Base-by-base conservation (phyloP, 805 yeast genomes). In the Myxozyma nipponensis region DNA sequence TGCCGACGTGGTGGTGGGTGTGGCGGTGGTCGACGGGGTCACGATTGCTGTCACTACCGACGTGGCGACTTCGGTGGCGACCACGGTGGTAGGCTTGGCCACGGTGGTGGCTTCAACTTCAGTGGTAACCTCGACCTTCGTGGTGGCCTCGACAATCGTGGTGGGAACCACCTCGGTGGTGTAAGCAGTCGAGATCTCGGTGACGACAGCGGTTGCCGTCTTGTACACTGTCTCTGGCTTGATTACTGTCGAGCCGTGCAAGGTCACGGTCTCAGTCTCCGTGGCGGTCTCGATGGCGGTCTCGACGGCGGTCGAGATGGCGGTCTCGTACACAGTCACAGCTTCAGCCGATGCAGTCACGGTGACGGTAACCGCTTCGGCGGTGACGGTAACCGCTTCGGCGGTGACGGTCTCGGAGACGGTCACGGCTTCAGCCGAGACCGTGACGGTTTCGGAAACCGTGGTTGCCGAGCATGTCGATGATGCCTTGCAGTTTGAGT, bases 361-460 rank as follows among this genome's bases (percentile, higher is more conserved):
- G 21, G 50, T 24, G 18, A 32, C 50, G 32, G 56, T 34, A 26
- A 54, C 56, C 24, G 61, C 49, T 17, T 26, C 40, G 28, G 34
- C 42, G 19, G 49, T 37, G 28, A 55, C 32, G 18, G 60, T 51
- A n/a, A 47, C 4, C 3, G 45, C 46, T 17, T 28, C 21, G 23
- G 39, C 55, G 24, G 61, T 46, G 39, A 58, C 56, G 34, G 62
- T 54, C 25, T 38, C 46, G 42, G 15, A 26, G 39, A 43, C 54
- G n/a, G 50, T 46, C 39, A 40, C 45, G 17, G 19, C 22, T 4
- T 6, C 25, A 9, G 32, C 24, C 3, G 47, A 15, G 5, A 25
- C 43, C 6, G 47, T 21, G 43, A 21, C 42, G 30, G 47, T 44
- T 5, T 21, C 30, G 28, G 18, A 21, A 25, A 53, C 52, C 4